Conservation (phyloP, 192 early-diverging fungal species). For the Linnemannia elongata region DNA sequence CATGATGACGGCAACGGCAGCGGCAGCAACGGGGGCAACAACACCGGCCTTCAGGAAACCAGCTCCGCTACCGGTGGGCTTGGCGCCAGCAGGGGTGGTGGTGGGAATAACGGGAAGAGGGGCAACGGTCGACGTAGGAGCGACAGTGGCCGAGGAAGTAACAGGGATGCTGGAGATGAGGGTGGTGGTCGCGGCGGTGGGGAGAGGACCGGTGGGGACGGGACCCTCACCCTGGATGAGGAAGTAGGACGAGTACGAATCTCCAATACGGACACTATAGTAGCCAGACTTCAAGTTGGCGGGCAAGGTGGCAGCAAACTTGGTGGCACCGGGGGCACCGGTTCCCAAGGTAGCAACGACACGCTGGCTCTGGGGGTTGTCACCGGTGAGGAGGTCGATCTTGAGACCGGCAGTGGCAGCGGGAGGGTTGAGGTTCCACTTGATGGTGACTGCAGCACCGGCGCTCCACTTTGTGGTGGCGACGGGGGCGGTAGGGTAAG, state of each 20-base stretch:
- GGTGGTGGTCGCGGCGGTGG: not conserved
- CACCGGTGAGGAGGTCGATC: slow-evolving; percentile 14
- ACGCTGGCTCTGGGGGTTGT: not conserved
- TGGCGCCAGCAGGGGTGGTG: not conserved
- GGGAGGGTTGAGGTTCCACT: not conserved
- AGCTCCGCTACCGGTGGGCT: not conserved
- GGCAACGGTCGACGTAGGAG: not conserved
- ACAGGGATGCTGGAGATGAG: not conserved
- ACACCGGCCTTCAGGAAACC: not conserved
- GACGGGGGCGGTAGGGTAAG: not conserved
- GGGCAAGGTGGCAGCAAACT: not conserved
- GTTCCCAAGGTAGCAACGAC: slow-evolving; percentile 7
- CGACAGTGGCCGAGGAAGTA: not conserved
- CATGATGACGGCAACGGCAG: not conserved
- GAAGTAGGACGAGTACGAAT: slow-evolving; percentile 4
- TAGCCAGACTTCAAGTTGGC: not conserved
- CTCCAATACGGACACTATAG: slow-evolving; percentile 12
- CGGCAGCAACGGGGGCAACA: not conserved
- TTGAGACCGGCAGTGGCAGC: not conserved
- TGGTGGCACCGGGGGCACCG: not conserved
- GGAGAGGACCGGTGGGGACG: not conserved
- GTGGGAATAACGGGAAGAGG: not conserved
- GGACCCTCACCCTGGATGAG: not conserved
- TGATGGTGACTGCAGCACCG: not conserved
- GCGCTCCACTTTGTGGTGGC: not conserved